Base-by-base conservation (phyloP, 805 yeast genomes). In the Kregervanrija delftensis region DNA sequence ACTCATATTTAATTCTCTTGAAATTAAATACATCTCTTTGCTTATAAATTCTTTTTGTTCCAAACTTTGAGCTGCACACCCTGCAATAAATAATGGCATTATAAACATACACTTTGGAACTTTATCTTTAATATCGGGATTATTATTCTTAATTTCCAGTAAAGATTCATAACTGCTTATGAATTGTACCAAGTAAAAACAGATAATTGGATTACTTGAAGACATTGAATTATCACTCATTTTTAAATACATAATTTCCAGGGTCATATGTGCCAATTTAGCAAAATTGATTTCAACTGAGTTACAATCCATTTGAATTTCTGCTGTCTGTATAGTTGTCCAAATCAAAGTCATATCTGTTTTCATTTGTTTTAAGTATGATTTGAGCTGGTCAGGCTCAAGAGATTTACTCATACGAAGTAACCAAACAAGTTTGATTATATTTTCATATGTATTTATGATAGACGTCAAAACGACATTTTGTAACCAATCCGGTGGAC, bases 401-500 rank as follows among this genome's bases (percentile, higher is more conserved):
- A 52, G 34, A 6, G 48, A 31, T 33, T 35, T 31, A 33, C 30
- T 34, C 46, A 44, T 46, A 30, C 56, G 41, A n/a, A 66, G 51
- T 12, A 71, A 47, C 67, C 68, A 71, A 1, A 65, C 52, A 11
- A 68, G 52, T 46, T 72, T 71, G 22, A 70, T 65, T 11, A 64
- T 35, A 33, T 65, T 53, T 41, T 69, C 73, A 45, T 66, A 63
- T 31, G 67, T 63, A 30, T 60, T 63, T 6, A 60, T 52, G 2
- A 68, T 58, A 6, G 72, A 62, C 0, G 72, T 73, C 34, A 63
- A 49, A 4, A 69, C 57, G 1, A 72, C 71, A 42, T 68, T 63
- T 37, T 60, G 59, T 52, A 66, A 51, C 72, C 71, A 69, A n/a
- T 30, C 37, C 12, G 16, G 30, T 15, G 28, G 17, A 11, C 28